Base-by-base conservation (phyloP, 1,284 basidiomycete genomes). In the Rhodofomes roseus region DNA sequence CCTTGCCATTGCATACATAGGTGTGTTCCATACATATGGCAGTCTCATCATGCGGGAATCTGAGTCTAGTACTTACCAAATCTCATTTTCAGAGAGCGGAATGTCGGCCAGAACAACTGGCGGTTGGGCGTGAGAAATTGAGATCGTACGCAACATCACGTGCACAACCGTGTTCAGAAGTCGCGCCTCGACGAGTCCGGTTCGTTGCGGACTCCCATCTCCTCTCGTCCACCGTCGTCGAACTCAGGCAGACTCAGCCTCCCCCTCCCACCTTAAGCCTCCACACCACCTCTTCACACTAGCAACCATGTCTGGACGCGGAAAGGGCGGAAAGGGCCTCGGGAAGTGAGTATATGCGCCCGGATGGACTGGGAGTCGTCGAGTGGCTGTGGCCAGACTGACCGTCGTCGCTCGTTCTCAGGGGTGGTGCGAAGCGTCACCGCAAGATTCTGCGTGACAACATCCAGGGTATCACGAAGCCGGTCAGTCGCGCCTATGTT, bases 371-470 rank as follows among this genome's bases (percentile, higher is more conserved):
- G 31, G 31, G 50, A n/a, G 48, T 7, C 22, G 50, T 52, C 50
- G 50, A 52, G 50, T 52, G 50, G 50, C 50, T 52, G 50, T 37
- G 34, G 31, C 31, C n/a, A 12, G 29, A 12, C 23, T 54, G 16
- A 44, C 20, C 31, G 36, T 12, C 31, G 36, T 12, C 53, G 31
- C 25, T 31, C 31, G n/a, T 9, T 20, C n/a, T 6, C 51, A 78
- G 72, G 75, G 75, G 76, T 58, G 75, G 75, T 59, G 75, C 74
- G 65, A 86, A 86, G 80, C 80, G 84, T 75, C 84, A 86, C 79
- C 80, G 84, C 71, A 84, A 84, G 77, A 81, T 85, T 62, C 73
- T 85, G 55, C 80, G 83, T 66, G 86, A 88, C 77, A 88, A 88
- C 80, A 87, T 87, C 75, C 84, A 86, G 77, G 83, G 76, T 80